Evolutionary conservation across 2,329 filamentous ascomycete genomes (phyloP), one percentile per base, ranked within the genome.

Genomic region (Trichoderma gracile): DNA sequence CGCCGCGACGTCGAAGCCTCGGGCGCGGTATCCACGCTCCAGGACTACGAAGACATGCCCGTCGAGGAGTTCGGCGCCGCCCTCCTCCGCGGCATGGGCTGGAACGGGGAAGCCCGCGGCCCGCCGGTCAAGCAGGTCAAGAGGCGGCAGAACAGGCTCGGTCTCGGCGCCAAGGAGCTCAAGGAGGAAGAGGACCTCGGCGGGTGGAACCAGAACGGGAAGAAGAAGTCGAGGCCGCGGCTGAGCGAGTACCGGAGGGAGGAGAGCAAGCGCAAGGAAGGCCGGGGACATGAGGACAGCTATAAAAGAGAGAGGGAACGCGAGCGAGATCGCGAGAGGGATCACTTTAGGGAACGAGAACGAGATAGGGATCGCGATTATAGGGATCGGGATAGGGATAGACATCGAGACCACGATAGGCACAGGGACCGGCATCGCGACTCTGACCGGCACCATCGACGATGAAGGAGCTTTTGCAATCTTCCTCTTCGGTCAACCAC

Each of bases 1-100:
- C 81, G 82, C 38, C 83, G 85, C 27, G 91, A 94, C 73, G 84
- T 93, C 33, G 81, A 84, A 14, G 80, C 84, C 27, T 89, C 92
- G 1, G 93, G 92, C 1, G 90, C 92, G 23, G 82, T 86, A 33
- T 89, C 92, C 4, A 91, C 88, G 0, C 79, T 96, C 19, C 90
- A 91, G 40, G 92, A 95, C 71, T 98, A 98, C 78, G 89, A 90
- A 65, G 88, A 89, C 14, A 89, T 97, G 67, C 94, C 95, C 0
- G 92, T 98, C 17, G 94, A 97, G 70, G 93, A 97, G 71, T 99
- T 98, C 69, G 95, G 95, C 8, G 90, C 93, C 19, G 93, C 93
- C 0, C 82, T 98, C 68, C 82, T 99, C 42, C 87, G 93, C 38
- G 93, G 93, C 10, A 97, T 98, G 91, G 95, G 95, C 9, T 97